Percentiles rank a stretch among this genome's conserved stretches.
Conservation (phyloP, 2,329 filamentous ascomycete species). For the Fusarium euwallaceae region DNA sequence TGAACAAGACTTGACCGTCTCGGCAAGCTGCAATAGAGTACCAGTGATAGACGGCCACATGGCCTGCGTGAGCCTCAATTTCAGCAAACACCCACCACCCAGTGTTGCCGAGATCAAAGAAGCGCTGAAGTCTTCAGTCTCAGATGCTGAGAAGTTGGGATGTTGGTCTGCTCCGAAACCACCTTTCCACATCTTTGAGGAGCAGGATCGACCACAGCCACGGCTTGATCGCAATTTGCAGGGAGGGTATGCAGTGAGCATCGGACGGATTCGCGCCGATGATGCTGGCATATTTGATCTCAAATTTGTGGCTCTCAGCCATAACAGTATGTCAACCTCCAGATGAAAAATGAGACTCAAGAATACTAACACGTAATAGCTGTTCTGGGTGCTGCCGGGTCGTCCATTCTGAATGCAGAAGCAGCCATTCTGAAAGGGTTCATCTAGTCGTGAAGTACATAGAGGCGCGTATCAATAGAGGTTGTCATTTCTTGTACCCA, state of each 20-base stretch:
- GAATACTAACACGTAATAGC: slow-evolving; percentile 58
- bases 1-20: slow-evolving; percentile 83
- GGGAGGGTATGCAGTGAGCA: slow-evolving; percentile 89
- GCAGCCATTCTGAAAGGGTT: slow-evolving; percentile 91
- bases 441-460: slow-evolving; percentile 61
- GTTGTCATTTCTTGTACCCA: neutral
- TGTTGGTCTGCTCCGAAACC: slow-evolving; percentile 87
- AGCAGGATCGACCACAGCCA: slow-evolving; percentile 91
- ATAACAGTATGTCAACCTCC: slow-evolving; percentile 70
- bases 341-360: neutral
- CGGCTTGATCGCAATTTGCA: slow-evolving; percentile 88
- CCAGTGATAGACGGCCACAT: slow-evolving; percentile 96
- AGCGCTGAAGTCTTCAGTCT: slow-evolving; percentile 83
- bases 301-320: slow-evolving; percentile 93
- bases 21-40: slow-evolving; percentile 92
- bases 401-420: slow-evolving; percentile 94
- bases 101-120: slow-evolving; percentile 79
- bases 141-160: slow-evolving; percentile 84
- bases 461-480: neutral
- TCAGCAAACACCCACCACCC: slow-evolving; percentile 81
- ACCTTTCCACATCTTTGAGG: slow-evolving; percentile 81
- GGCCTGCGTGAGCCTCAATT: slow-evolving; percentile 88
- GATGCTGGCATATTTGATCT: slow-evolving; percentile 92
- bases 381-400: slow-evolving; percentile 94
- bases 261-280: slow-evolving; percentile 88